Evolutionary conservation across 352 stramenopile genomes (phyloP), one percentile per base, ranked within the genome.

Genomic region (Phytophthora melonis): DNA sequence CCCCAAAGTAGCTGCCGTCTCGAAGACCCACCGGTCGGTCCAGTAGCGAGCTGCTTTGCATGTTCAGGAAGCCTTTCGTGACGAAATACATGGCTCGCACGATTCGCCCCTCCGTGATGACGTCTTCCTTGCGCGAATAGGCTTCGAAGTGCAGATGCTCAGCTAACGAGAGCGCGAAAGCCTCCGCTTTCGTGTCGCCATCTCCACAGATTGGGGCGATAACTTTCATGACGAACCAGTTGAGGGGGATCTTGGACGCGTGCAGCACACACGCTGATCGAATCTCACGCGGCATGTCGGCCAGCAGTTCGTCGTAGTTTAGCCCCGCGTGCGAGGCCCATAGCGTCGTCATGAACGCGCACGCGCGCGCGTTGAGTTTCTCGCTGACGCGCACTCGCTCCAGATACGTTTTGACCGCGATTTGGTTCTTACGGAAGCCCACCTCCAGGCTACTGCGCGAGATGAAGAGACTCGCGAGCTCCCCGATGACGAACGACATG

Each of bases 81-180:
- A 92, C 85, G 69, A 92, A 90, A 72, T 89, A 89, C 81, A 90
- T 87, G 30, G 79, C 74, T 30, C 75, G 80, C 7, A 74, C 54
- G 61, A 90, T 87, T 18, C 65, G 82, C 0, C 85, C 85, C 66
- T 92, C 83, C 16, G 80, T 66, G 4, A 92, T 63, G 5, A 90
- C 81, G n/a, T 57, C 70, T 47, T 92, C 84, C 34, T 83, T 78
- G 23, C 79, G 78, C 0, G 82, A 81, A 25, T 87, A 92, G 23
- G 78, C 74, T 58, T 90, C 79, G 43, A 90, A 90, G 19, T 72
- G 77, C 2, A 92, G 59, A 5, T 79, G 66, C 25, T 77, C 61
- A 4, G 82, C 74, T 3, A 88, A 63, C 1, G 74, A 76, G 0
- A 58, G 53, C 18, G 61, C 66, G 23, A 82, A 58, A 13, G 57